phyloP scores from a whole-genome alignment of 2,329 filamentous ascomycete genomes.

The Ophiocordyceps polyrhachis-furcata region DNA sequence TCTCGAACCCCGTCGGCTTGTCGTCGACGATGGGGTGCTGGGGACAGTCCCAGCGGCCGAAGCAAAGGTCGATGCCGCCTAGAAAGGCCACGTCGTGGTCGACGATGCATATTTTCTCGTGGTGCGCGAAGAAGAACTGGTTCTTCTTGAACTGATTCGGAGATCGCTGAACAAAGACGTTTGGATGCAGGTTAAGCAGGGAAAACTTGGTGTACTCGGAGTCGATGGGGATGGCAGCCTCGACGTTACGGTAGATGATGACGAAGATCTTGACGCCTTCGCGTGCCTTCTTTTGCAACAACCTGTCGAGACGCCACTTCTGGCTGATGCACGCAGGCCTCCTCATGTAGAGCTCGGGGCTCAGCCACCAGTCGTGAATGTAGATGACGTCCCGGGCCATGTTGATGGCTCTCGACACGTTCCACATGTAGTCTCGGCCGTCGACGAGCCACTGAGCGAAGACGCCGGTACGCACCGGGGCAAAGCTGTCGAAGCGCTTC shows the following conservation, averaged over 20 bases:
- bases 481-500: conserved; percentile 86
- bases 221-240: conserved; percentile 91
- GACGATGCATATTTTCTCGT: conserved; percentile 94
- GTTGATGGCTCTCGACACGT: conserved; percentile 86
- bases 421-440: conserved; percentile 98
- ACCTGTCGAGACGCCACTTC: conserved; percentile 86
- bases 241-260: conserved; percentile 95
- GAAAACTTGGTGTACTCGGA: conserved; percentile 97
- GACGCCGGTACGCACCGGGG: conserved; percentile 68
- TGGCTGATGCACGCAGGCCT: conserved; percentile 89
- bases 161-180: conserved; percentile 88
- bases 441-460: conserved; percentile 96
- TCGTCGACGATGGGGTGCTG: conserved; percentile 84
- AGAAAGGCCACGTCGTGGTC: conserved; percentile 94
- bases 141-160: conserved; percentile 98
- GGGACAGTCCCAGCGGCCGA: conserved; percentile 92
- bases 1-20: conserved; percentile 86
- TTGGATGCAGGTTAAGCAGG: conserved; percentile 82
- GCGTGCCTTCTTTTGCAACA: conserved; percentile 81
- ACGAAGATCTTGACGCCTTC: conserved; percentile 97
- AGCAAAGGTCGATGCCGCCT: conserved; percentile 89
- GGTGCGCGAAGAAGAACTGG: conserved; percentile 97
- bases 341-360: conserved; percentile 87
- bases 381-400: conserved; percentile 97
- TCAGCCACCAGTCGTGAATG: conserved; percentile 99